These are phyloP conservation scores for Candida dajiaensis DNA, from an alignment of 805 yeast genomes.

Conservation along the genomic window DNA sequence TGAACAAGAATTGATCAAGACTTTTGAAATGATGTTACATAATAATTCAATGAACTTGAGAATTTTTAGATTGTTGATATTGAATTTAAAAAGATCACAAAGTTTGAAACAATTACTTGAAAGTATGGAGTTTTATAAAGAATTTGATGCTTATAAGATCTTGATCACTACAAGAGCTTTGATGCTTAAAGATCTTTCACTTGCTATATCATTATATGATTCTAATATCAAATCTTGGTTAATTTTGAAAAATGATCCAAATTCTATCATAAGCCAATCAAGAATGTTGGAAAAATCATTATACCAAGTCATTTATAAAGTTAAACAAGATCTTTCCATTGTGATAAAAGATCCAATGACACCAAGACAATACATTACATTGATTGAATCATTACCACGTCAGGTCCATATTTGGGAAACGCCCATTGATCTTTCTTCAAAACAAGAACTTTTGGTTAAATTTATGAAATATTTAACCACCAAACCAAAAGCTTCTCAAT, in stretches of 20 bases:
- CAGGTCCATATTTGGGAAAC: background rate
- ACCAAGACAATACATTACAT: background rate
- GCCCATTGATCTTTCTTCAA: background rate
- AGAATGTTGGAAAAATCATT: conserved; percentile 5
- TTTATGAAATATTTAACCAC: conserved; percentile 1
- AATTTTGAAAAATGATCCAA: background rate
- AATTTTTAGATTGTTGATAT: conserved; percentile 1
- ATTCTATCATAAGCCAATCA: background rate
- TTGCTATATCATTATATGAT: conserved; percentile 2
- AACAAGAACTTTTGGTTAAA: background rate
- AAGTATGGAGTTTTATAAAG: conserved; percentile 5
- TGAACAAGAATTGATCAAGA: conserved; percentile 4
- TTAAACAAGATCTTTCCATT: conserved; percentile 3
- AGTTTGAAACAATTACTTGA: conserved; percentile 4
- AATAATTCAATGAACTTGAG: conserved; percentile 1
- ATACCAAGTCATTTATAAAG: conserved; percentile 5
- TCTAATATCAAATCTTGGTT: conserved; percentile 1
- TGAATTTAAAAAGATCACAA: conserved; percentile 5
- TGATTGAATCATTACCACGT: conserved; percentile 3
- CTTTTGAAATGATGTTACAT: conserved; percentile 7
- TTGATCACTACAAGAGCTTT: conserved; percentile 5
- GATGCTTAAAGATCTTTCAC: background rate
- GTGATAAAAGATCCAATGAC: background rate
- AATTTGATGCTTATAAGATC: conserved; percentile 3
- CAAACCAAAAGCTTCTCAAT: background rate